Evolutionary conservation across 345 rosid species (phyloP).

Genomic region (Lagerstroemia speciosa): DNA sequence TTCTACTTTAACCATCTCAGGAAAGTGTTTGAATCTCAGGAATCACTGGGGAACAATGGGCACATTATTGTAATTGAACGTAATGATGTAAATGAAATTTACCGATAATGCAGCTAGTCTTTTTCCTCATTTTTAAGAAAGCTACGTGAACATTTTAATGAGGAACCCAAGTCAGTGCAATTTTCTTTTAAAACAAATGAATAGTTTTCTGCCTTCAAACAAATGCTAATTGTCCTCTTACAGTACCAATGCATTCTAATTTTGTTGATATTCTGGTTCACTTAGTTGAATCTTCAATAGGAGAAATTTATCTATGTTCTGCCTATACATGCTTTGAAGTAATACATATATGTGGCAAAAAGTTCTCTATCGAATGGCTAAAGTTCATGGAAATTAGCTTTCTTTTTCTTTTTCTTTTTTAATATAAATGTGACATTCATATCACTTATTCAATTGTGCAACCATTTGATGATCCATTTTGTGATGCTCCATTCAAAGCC

Average conservation of each 20-base stretch:
- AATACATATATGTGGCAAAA: neutral
- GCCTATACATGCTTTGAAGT: neutral
- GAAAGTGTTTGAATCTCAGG: no score
- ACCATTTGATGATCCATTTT: constrained; percentile 92
- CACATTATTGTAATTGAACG: no score
- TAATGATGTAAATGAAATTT: no score
- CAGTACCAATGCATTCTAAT: neutral
- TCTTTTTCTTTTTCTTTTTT: neutral
- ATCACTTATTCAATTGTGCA: constrained; percentile 29
- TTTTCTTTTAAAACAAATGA: no score
- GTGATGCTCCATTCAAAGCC: constrained; percentile 91
- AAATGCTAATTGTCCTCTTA: neutral
- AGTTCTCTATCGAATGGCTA: neutral
- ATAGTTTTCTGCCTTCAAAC: no score
- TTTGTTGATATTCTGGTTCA: neutral
- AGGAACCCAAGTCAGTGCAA: no score
- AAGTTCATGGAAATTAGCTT: neutral
- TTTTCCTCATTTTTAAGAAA: no score
- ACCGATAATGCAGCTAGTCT: no score
- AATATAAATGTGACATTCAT: neutral
- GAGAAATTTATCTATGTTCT: neutral
- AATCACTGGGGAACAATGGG: no score
- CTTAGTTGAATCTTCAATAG: neutral
- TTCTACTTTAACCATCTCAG: no score
- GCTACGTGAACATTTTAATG: no score